Percentiles rank a stretch among this genome's conserved stretches.
phyloP scores from a whole-genome alignment of 345 rosid genomes.

The Eucalyptus fibrosa region DNA sequence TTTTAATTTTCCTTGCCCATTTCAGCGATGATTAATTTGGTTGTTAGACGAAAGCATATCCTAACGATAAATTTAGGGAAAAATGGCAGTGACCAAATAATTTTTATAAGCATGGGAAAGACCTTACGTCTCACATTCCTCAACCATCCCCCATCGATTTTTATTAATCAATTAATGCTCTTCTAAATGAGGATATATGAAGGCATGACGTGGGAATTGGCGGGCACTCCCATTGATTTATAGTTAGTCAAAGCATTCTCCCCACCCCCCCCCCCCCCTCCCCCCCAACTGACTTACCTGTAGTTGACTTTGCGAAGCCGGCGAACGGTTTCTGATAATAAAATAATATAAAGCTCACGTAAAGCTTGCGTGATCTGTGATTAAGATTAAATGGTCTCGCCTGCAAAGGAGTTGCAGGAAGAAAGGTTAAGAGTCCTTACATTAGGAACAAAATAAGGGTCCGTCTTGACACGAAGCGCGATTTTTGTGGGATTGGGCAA shows the following conservation, averaged over 20 bases:
- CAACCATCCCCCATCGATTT: neutral
- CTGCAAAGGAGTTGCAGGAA: neutral
- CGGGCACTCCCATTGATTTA: neutral
- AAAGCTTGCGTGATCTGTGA: neutral
- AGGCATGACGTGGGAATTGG: neutral
- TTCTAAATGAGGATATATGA: neutral
- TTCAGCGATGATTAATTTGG: neutral
- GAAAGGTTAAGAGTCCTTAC: neutral
- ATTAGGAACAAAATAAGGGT: too few relatives aligned
- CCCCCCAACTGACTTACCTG: neutral
- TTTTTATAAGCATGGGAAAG: neutral
- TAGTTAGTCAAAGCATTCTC: neutral
- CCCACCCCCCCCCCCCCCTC: accelerated
- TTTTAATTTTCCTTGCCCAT: neutral
- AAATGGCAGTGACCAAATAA: neutral
- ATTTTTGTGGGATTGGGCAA: neutral
- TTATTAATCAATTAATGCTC: too few relatives aligned
- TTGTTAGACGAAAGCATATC: neutral
- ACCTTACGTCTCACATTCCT: neutral
- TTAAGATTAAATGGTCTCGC: neutral
- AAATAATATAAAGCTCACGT: neutral
- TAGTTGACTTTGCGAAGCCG: neutral
- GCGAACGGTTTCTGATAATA: neutral
- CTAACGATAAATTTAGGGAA: neutral
- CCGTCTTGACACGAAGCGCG: neutral